Base-by-base conservation (phyloP, 176 grass and related monocot genomes). In the Aegilops tauschii region DNA sequence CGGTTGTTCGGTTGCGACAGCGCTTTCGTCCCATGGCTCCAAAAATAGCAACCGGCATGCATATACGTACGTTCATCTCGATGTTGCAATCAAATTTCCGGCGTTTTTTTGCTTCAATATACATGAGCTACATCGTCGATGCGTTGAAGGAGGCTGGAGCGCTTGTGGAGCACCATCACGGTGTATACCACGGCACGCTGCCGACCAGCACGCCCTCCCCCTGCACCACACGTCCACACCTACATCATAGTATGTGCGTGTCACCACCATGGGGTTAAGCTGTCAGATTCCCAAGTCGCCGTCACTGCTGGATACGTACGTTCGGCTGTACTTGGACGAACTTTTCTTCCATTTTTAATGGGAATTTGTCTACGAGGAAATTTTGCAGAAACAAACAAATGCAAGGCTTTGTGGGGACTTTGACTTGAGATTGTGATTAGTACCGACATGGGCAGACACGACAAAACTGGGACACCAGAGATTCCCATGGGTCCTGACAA, bases 121-220 rank as follows among this genome's bases (percentile, higher is more conserved):
- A 18, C 16, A 18, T 44, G 42, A 45, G 42, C 10, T 47, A 47
- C 78, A 84, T 96, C 91, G 81, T 90, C 94, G 16, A 96, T 40
- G 13, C 74, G 87, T 76, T 81, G 87, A 5, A 90, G 84, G 59
- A 86, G 8, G 17, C 27, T 34, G 1, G 85, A 91, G 1, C 86
- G 87, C 82, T 91, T 93, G 91, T 95, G 94, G 4, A 91, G 69
- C n/a, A 95, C 83, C 94, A 93, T 95, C 94, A 95, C 91, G 5
- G 91, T 93, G 86, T 12, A 8, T 91, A 88, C 94, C 91, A 95
- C 0, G 91, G 94, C 30, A 95, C 70, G 86, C 84, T 89, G 65
- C 89, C 94, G 63, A 89, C 75, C 3, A 93, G 77, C 18, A 89
- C 79, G 94, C 94, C 94, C 94, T 93, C 0, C 87, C 87, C 84